Percentiles rank a stretch among this genome's conserved stretches.
Conservation (phyloP, 139 green algal genomes). For the Chlorella sp. region DNA sequence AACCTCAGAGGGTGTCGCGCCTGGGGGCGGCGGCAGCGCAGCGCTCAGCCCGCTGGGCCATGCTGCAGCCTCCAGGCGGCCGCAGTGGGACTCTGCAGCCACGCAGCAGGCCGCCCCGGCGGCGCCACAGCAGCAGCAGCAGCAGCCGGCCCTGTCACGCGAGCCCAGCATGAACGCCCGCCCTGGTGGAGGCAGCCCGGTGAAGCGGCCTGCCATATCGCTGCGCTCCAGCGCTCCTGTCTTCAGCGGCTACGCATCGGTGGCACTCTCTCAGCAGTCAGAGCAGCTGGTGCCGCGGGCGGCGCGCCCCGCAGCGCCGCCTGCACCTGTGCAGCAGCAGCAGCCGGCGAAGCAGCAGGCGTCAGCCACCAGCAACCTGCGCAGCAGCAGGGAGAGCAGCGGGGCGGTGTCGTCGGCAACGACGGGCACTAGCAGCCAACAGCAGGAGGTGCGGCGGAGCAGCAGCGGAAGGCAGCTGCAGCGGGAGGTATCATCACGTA, state of each 20-base stretch:
- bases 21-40: background rate
- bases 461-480: background rate
- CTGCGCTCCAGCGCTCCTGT: constrained; percentile 37
- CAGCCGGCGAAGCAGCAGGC: background rate
- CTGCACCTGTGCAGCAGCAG: background rate
- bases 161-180: too few species aligned
- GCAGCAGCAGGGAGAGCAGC: constrained; percentile 15
- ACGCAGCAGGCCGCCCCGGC: background rate
- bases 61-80: background rate
- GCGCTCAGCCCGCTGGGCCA: constrained; percentile 21
- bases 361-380: background rate
- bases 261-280: constrained; percentile 21
- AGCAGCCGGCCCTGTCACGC: background rate
- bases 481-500: background rate
- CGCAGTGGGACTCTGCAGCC: constrained; percentile 8
- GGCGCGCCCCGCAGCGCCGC: background rate
- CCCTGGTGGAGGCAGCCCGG: background rate
- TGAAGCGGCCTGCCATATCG: background rate
- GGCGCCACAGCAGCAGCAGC: constrained; percentile 3
- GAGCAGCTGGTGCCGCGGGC: background rate
- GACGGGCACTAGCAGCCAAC: background rate
- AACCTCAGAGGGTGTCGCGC: background rate
- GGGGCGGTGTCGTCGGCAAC: background rate
- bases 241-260: constrained; percentile 26
- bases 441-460: background rate